Percentiles rank a stretch among this genome's conserved stretches.
These are phyloP conservation scores for Sclerotinia glacialis DNA, from an alignment of 2,329 filamentous ascomycete species.

Conservation along the genomic window DNA sequence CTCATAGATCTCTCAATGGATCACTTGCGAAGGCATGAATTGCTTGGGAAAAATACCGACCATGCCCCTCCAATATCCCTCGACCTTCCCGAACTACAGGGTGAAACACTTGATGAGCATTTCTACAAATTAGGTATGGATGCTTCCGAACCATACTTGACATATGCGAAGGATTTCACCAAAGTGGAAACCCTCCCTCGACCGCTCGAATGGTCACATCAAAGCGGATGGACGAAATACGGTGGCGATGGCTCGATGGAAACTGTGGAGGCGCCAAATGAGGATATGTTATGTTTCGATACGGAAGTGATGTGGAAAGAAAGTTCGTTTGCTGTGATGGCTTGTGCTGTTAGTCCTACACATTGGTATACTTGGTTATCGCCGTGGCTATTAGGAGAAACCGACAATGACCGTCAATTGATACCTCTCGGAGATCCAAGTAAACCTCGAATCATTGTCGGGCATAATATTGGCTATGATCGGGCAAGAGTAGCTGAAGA, in stretches of 20 bases:
- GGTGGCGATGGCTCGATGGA: constrained; percentile 69
- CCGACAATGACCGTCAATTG: constrained; percentile 71
- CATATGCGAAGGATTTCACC: constrained; percentile 71
- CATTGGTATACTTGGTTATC: constrained; percentile 98
- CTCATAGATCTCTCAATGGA: constrained; percentile 78
- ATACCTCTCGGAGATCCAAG: constrained; percentile 80
- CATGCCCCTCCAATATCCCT: constrained; percentile 74
- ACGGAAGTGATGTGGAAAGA: constrained; percentile 97
- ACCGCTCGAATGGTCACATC: constrained; percentile 69
- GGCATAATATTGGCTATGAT: constrained; percentile 96
- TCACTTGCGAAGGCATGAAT: constrained; percentile 79
- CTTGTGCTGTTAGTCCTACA: constrained; percentile 83
- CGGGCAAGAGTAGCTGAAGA: constrained; percentile 85
- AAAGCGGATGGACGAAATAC: constrained; percentile 95
- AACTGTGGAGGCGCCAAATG: constrained; percentile 71
- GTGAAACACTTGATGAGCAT: constrained; percentile 84
- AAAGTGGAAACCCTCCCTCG: constrained; percentile 56
- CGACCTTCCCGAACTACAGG: constrained; percentile 76
- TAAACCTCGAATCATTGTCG: constrained; percentile 74
- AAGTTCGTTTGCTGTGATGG: constrained; percentile 91
- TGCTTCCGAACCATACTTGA: constrained; percentile 79
- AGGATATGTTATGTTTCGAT: constrained; percentile 84
- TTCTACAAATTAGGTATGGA: constrained; percentile 86
- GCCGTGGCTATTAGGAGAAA: constrained; percentile 87
- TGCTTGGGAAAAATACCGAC: constrained; percentile 88